phyloP scores from a whole-genome alignment of 2,329 filamentous ascomycete species.

The Penicillium polonicum region DNA sequence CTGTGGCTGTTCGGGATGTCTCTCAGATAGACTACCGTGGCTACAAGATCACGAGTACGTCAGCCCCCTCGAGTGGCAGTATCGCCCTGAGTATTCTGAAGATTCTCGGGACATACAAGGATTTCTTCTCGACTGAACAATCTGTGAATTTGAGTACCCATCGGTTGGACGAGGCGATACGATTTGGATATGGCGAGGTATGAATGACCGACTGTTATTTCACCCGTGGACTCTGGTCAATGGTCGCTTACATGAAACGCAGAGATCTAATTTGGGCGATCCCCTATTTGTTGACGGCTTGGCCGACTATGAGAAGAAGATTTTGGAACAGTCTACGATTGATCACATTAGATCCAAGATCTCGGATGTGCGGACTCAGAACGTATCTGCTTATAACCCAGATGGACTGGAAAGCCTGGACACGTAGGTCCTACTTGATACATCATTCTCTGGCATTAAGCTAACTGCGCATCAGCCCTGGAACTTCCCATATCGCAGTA shows the following conservation, averaged over 20 bases:
- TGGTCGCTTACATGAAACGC: slow-evolving; percentile 22
- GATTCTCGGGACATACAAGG: slow-evolving; percentile 72
- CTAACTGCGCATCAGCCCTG: slow-evolving; percentile 36
- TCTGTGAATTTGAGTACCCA: slow-evolving; percentile 69
- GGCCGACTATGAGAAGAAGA: slow-evolving; percentile 61
- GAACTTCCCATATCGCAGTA: slow-evolving; percentile 58
- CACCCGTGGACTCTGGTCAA: not conserved
- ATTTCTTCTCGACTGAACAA: slow-evolving; percentile 58
- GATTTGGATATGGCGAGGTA: slow-evolving; percentile 75
- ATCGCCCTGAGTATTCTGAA: slow-evolving; percentile 77
- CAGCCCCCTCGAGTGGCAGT: slow-evolving; percentile 74
- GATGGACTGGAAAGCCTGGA: slow-evolving; percentile 63
- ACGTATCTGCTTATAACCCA: slow-evolving; percentile 73
- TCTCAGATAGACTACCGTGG: slow-evolving; percentile 66
- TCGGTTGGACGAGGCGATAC: slow-evolving; percentile 80
- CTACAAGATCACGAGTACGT: slow-evolving; percentile 63
- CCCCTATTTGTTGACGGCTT: slow-evolving; percentile 69
- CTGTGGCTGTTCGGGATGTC: slow-evolving; percentile 62
- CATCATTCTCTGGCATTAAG: not conserved
- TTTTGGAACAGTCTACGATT: slow-evolving; percentile 64
- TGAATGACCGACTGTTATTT: not conserved
- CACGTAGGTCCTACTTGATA: slow-evolving; percentile 43
- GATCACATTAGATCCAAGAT: slow-evolving; percentile 65
- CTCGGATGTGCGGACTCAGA: slow-evolving; percentile 67
- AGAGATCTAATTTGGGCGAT: slow-evolving; percentile 77